phyloP scores from a whole-genome alignment of 1,284 basidiomycete genomes.

The Leccinum pachyderme region DNA sequence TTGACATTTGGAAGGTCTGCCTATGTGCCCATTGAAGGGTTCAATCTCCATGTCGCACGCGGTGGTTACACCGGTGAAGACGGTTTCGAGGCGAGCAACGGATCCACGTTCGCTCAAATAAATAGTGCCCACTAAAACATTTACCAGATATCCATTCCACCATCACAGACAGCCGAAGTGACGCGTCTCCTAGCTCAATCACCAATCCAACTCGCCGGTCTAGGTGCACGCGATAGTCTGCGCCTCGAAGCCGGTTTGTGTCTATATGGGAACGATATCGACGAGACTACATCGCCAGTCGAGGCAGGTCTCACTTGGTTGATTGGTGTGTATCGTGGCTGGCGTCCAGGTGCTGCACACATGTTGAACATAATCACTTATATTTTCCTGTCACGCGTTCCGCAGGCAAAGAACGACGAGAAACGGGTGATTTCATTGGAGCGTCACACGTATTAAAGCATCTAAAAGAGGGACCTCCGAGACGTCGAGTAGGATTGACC shows the following conservation, averaged over 20 bases:
- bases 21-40: conserved; percentile 73
- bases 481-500: conserved; percentile 82
- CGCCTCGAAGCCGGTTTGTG: conserved; percentile 98
- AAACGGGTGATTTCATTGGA: conserved; percentile 78
- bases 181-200: conserved; percentile 69
- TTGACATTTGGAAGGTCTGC: conserved; percentile 82
- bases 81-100: conserved; percentile 80
- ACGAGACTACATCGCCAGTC: conserved; percentile 83
- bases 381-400: background rate
- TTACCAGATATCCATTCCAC: conserved; percentile 84
- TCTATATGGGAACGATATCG: conserved; percentile 92
- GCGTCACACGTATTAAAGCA: conserved; percentile 77
- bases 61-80: conserved; percentile 99
- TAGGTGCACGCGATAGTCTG: conserved; percentile 92
- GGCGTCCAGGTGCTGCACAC: background rate
- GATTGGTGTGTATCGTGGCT: conserved; percentile 56
- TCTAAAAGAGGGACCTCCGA: conserved; percentile 76
- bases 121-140: background rate
- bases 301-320: conserved; percentile 94
- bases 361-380: background rate
- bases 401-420: conserved; percentile 77
- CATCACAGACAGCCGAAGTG: conserved; percentile 69
- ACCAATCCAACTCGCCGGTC: conserved; percentile 84
- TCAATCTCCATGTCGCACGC: conserved; percentile 89
- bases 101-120: background rate